Evolutionary conservation across 2,329 filamentous ascomycete genomes (phyloP).

Genomic region (Penicillium digitatum): DNA sequence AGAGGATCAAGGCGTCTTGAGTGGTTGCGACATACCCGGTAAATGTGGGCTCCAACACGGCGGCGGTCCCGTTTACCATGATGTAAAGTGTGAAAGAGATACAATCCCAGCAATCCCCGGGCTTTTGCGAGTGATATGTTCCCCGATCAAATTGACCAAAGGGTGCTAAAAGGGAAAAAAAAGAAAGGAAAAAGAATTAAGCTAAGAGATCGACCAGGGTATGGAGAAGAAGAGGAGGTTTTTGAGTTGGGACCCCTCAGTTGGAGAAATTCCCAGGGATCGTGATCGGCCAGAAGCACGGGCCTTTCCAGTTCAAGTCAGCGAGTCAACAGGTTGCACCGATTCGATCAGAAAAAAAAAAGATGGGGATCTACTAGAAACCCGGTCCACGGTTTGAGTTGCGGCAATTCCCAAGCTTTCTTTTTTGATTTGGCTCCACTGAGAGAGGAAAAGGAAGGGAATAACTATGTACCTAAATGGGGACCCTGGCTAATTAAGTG

Average conservation of each 20-base stretch:
- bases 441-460: slow-evolving; percentile 5
- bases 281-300: slow-evolving; percentile 24
- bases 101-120: slow-evolving; percentile 2
- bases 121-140: slow-evolving; percentile 4
- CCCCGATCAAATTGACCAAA: neutral
- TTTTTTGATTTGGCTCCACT: slow-evolving; percentile 8
- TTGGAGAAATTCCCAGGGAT: slow-evolving; percentile 20
- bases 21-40: slow-evolving; percentile 65
- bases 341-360: slow-evolving; percentile 22
- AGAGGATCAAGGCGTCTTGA: slow-evolving; percentile 71
- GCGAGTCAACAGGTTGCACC: slow-evolving; percentile 24
- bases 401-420: slow-evolving; percentile 31
- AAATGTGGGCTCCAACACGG: slow-evolving; percentile 61
- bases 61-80: slow-evolving; percentile 44
- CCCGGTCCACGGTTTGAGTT: slow-evolving; percentile 24
- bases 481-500: neutral
- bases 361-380: slow-evolving; percentile 22
- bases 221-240: slow-evolving; percentile 23
- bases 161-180: slow-evolving; percentile 9
- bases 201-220: slow-evolving; percentile 30
- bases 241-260: slow-evolving; percentile 24
- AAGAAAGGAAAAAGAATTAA: slow-evolving; percentile 21
- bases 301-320: slow-evolving; percentile 17
- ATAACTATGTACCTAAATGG: slow-evolving; percentile 2
- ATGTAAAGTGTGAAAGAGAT: slow-evolving; percentile 12